Evolutionary conservation across 2,329 filamentous ascomycete genomes (phyloP), one percentile per base, ranked within the genome.

Genomic region (Bretziella fagacearum): DNA sequence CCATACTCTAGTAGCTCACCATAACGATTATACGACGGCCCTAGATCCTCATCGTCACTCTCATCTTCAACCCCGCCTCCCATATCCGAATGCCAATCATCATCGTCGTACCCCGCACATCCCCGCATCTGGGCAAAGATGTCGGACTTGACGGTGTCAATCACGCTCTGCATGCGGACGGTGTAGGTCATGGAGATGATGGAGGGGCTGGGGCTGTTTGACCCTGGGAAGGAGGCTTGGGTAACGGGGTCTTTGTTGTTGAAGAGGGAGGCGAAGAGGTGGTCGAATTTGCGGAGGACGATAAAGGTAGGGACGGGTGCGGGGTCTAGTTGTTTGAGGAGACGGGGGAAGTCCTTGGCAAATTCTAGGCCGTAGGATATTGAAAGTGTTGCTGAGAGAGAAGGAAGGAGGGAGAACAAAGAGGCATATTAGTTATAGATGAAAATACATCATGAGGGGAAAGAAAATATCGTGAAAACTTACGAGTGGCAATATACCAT

Each of bases 401-500:
- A n/a, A 5, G 11, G n/a, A 10, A 39, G n/a, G 3, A 22, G 8
- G 84, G 41, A 94, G 65, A 47, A 77, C 81, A 30, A 95, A 74
- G 7, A 22, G 18, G 8, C n/a, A 22, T 39, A 11, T n/a, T n/a
- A n/a, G n/a, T n/a, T n/a, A n/a, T n/a, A n/a, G n/a, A n/a, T n/a
- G n/a, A n/a, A n/a, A n/a, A n/a, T n/a, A n/a, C n/a, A n/a, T n/a
- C n/a, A n/a, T n/a, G n/a, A n/a, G n/a, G n/a, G n/a, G n/a, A n/a
- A 22, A 22, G 20, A 6, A 39, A 22, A 25, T 22, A 8, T 6
- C 18, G 17, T 3, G 15, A n/a, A n/a, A n/a, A 60, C 83, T 59
- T 68, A 86, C 85, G 85, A 18, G 87, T 94, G 7, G 82, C 84
- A 25, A 79, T 84, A 18, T 84, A 72, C 89, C 89, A 96, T 4